Evolutionary conservation across 2,329 filamentous ascomycete genomes (phyloP).

Genomic region (Aspergillus ustus): DNA sequence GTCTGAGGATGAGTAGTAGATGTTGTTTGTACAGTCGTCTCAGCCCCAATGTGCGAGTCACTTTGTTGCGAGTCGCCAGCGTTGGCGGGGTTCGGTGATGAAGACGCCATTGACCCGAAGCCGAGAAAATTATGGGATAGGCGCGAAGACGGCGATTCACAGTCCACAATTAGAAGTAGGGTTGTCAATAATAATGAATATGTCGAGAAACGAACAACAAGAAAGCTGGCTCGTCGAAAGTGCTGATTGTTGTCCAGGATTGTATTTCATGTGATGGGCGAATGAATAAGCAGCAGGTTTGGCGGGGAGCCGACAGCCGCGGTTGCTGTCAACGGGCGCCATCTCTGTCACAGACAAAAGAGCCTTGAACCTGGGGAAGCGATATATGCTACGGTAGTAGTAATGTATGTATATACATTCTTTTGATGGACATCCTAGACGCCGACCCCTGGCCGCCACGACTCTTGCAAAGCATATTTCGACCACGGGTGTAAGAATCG

Average conservation of each 20-base stretch:
- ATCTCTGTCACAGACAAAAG: background rate
- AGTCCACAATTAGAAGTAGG: background rate
- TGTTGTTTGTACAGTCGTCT: slow-evolving; percentile 12
- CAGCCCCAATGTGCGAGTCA: background rate
- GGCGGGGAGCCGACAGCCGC: slow-evolving; percentile 20
- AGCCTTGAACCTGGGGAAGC: background rate
- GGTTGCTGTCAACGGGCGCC: background rate
- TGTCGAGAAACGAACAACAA: background rate
- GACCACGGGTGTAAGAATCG: background rate
- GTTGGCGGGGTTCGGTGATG: slow-evolving; percentile 18
- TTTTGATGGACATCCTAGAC: background rate
- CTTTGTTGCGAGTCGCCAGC: slow-evolving; percentile 10
- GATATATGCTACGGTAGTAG: background rate
- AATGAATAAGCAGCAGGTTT: slow-evolving; percentile 17
- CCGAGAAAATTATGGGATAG: slow-evolving; percentile 2
- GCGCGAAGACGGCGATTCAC: slow-evolving; percentile 8
- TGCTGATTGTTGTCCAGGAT: background rate
- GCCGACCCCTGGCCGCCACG: background rate
- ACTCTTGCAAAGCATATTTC: background rate
- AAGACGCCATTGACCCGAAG: slow-evolving; percentile 18
- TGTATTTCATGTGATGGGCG: slow-evolving; percentile 15
- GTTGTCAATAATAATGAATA: background rate
- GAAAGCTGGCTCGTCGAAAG: background rate
- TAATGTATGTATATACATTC: background rate
- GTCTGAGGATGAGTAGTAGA: background rate